A percentile compares a stretch with the other conserved stretches of the same genome.
phyloP scores from a whole-genome alignment of 371 early-diverging fungal genomes.

The Mortierella sp. region DNA sequence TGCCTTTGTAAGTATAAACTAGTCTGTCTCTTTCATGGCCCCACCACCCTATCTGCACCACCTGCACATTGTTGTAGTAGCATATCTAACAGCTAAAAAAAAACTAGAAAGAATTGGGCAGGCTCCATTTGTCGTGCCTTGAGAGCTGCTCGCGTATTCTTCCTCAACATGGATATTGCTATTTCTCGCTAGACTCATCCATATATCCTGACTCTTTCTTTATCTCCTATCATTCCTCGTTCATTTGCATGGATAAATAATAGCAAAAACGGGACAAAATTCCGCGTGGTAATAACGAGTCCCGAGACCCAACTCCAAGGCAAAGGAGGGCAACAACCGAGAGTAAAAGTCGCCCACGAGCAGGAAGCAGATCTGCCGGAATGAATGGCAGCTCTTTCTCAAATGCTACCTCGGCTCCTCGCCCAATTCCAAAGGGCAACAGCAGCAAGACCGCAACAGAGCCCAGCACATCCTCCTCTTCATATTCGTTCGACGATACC shows the following conservation, averaged over 20 bases:
- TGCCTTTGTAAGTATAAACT: constrained; percentile 23
- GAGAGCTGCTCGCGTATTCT: neutral
- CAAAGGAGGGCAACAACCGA: constrained; percentile 38
- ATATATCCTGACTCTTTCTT: neutral
- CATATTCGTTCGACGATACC: constrained; percentile 41
- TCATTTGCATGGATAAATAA: neutral
- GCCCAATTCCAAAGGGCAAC: constrained; percentile 43
- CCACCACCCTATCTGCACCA: too few species aligned
- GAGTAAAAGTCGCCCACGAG: constrained; percentile 23
- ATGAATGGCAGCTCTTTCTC: constrained; percentile 5
- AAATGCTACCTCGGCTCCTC: constrained; percentile 14
- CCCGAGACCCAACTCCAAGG: constrained; percentile 28
- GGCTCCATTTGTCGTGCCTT: neutral
- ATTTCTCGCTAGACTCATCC: too few species aligned
- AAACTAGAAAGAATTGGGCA: neutral
- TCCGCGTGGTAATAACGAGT: constrained; percentile 7
- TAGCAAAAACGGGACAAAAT: constrained; percentile 12
- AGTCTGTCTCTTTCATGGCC: too few species aligned
- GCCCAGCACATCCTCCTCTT: constrained; percentile 12
- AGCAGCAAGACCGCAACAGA: constrained; percentile 16
- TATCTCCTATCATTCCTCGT: neutral
- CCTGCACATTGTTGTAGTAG: too few species aligned
- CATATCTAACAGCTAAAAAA: too few species aligned
- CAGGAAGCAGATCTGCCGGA: neutral
- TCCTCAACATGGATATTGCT: too few species aligned